Conservation (phyloP, 768 basidiomycete species). For the Mycena olivaceomarginata region DNA sequence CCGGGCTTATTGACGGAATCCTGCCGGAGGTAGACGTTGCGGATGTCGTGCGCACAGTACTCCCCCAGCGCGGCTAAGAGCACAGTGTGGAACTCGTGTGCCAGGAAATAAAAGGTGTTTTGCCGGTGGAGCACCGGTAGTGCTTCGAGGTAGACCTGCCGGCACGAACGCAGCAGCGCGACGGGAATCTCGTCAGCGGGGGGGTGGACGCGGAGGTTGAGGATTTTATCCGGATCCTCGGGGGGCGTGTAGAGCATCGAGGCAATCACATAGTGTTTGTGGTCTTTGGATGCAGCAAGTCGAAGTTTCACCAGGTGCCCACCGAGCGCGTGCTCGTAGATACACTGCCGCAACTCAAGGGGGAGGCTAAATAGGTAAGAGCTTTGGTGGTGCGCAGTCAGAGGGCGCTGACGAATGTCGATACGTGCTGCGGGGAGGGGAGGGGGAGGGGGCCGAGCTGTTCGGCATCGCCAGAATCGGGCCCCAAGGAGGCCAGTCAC, state of each 20-base stretch:
- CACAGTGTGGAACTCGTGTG: not conserved
- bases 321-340: slow-evolving; percentile 29
- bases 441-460: not conserved
- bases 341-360: slow-evolving; percentile 22
- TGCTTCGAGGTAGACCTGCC: slow-evolving; percentile 35
- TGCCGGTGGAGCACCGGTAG: slow-evolving; percentile 19
- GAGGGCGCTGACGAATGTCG: not conserved
- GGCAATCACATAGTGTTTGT: not conserved
- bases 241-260: not conserved
- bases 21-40: slow-evolving; percentile 12
- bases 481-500: not conserved
- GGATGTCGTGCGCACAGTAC: slow-evolving; percentile 16
- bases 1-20: not conserved
- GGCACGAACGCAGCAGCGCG: slow-evolving; percentile 10
- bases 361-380: slow-evolving; percentile 15
- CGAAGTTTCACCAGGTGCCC: slow-evolving; percentile 9
- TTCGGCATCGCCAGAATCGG: not conserved
- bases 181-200: not conserved
- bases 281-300: not conserved
- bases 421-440: slow-evolving; percentile 7
- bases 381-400: slow-evolving; percentile 9
- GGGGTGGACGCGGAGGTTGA: not conserved
- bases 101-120: slow-evolving; percentile 23
- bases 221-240: not conserved
- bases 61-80: slow-evolving; percentile 15